These are phyloP conservation scores for Claviceps paspali DNA, from an alignment of 2,329 filamentous ascomycete genomes.

Conservation along the genomic window DNA sequence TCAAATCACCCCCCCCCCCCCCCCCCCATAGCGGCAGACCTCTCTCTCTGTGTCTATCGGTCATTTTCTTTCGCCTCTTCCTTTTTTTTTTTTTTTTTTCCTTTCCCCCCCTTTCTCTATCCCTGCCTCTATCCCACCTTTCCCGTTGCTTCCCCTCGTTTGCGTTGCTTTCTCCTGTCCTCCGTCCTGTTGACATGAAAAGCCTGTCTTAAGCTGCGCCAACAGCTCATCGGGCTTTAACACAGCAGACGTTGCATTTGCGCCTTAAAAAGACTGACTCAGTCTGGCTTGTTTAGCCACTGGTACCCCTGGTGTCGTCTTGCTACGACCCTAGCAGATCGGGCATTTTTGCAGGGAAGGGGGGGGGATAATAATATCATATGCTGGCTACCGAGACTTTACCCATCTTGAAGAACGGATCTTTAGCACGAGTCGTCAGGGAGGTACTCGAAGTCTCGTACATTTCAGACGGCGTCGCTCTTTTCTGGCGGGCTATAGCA, in stretches of 20 bases:
- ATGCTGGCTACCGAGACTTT: slow-evolving; percentile 22
- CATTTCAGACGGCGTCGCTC: slow-evolving; percentile 3
- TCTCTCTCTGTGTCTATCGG: too few species aligned
- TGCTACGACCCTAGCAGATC: slow-evolving; percentile 17
- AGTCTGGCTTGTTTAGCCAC: slow-evolving; percentile 11
- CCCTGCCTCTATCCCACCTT: background rate
- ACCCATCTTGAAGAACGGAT: slow-evolving; percentile 24
- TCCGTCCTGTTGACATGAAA: background rate
- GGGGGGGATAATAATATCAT: slow-evolving; percentile 20
- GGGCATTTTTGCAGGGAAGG: slow-evolving; percentile 18
- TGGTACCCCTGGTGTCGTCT: slow-evolving; percentile 26
- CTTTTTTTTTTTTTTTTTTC: background rate
- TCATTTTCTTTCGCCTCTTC: background rate
- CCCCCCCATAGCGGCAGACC: too few species aligned
- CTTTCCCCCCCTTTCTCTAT: too few species aligned
- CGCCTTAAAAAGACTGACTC: slow-evolving; percentile 9
- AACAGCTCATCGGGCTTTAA: background rate
- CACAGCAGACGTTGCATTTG: slow-evolving; percentile 3
- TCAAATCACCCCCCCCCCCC: too few species aligned
- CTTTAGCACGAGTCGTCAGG: slow-evolving; percentile 19
- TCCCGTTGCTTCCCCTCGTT: too few species aligned
- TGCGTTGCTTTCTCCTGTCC: background rate
- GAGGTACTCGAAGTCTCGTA: slow-evolving; percentile 22
- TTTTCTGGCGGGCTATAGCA: too few species aligned
- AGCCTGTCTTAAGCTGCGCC: background rate